Conservation (phyloP, 345 rosid genomes). For the Mallotus nudiflorus region DNA sequence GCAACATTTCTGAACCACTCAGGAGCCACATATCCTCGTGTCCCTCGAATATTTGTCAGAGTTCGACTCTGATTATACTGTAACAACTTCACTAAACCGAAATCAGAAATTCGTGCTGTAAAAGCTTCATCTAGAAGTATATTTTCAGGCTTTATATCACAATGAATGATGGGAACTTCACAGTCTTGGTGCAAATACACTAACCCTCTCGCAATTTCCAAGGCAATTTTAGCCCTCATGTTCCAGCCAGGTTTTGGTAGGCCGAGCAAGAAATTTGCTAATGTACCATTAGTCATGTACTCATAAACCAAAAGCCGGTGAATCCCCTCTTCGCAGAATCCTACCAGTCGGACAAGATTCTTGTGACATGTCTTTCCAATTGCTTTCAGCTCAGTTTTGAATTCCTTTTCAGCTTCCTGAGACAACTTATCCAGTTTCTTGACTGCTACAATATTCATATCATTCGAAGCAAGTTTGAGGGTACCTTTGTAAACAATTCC, state of each 20-base stretch:
- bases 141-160: conserved; percentile 28
- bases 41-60: conserved; percentile 13
- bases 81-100: conserved; percentile 21
- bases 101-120: conserved; percentile 17
- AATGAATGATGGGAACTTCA: conserved; percentile 19
- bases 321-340: conserved; percentile 19
- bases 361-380: too few relatives aligned
- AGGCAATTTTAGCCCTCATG: conserved; percentile 15
- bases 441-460: conserved; percentile 21
- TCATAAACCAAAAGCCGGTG: conserved; percentile 11
- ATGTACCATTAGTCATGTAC: too few relatives aligned
- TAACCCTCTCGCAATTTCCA: conserved; percentile 17
- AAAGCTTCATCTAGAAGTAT: conserved; percentile 12
- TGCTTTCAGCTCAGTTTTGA: conserved; percentile 30
- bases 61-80: conserved; percentile 10
- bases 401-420: conserved; percentile 26
- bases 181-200: conserved; percentile 20
- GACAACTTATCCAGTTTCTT: conserved; percentile 30
- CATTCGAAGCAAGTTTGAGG: conserved; percentile 17
- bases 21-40: conserved; percentile 20
- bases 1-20: conserved; percentile 23
- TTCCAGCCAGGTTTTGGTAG: too few relatives aligned
- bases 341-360: conserved; percentile 22
- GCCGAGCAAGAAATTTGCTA: too few relatives aligned
- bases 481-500: conserved; percentile 37